Evolutionary conservation across 192 early-diverging fungal species (phyloP).

Genomic region (Coemansia aciculifera): DNA sequence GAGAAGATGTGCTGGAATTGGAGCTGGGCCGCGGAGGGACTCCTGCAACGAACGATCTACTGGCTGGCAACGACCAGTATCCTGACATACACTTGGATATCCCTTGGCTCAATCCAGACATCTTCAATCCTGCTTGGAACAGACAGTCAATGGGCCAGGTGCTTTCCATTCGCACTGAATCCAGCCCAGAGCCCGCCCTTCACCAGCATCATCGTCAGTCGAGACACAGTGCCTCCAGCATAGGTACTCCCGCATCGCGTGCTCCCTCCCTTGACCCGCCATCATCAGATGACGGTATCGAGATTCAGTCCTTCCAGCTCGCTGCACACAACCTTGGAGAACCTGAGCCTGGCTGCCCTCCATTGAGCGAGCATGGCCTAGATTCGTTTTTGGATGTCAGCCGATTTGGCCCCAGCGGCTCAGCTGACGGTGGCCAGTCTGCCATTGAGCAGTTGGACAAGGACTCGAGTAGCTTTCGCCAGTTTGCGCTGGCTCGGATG

Average conservation of each 20-base stretch:
- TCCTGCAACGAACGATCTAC: not conserved
- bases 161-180: conserved; percentile 21
- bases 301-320: conserved; percentile 40
- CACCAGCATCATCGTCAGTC: not conserved
- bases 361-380: conserved; percentile 17
- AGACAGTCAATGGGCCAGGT: conserved; percentile 9
- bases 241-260: conserved; percentile 22
- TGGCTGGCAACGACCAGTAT: not conserved
- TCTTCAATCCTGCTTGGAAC: conserved; percentile 3
- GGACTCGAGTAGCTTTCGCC: conserved; percentile 32
- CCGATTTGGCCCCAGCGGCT: not conserved
- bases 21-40: conserved; percentile 34
- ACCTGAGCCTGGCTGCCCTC: not conserved
- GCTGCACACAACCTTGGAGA: conserved; percentile 14
- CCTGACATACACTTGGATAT: conserved; percentile 34
- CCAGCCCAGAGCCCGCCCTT: conserved; percentile 15
- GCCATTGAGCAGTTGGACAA: conserved; percentile 3
- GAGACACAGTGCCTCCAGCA: not conserved
- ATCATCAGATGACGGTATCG: conserved; percentile 33
- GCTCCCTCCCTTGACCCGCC: conserved; percentile 33
- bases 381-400: conserved; percentile 42
- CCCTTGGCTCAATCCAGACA: conserved; percentile 41
- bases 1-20: conserved; percentile 17
- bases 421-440: not conserved
- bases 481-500: conserved; percentile 25